A percentile compares a stretch with the other conserved stretches of the same genome.
Conservation (phyloP, 345 rosid genomes). For the Aethionema arabicum region DNA sequence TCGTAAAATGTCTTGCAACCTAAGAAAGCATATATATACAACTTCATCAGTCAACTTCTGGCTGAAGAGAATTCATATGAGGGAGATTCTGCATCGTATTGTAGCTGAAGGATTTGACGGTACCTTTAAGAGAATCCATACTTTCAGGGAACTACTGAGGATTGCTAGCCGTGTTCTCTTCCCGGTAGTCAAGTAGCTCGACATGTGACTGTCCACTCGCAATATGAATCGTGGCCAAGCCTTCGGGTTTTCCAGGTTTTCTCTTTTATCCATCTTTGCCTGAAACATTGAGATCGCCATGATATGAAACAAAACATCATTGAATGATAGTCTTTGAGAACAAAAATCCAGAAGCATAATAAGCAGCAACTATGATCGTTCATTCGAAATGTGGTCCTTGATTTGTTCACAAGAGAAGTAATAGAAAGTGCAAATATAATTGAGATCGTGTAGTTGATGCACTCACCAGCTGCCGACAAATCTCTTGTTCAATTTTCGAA, state of each 20-base stretch:
- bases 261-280: slow-evolving; percentile 63
- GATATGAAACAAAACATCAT: slow-evolving; percentile 13
- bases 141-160: slow-evolving; percentile 91
- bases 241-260: slow-evolving; percentile 68
- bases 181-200: slow-evolving; percentile 76
- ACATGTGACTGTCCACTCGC: slow-evolving; percentile 87
- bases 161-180: slow-evolving; percentile 78
- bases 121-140: slow-evolving; percentile 94
- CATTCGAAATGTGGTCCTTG: not conserved
- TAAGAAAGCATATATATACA: slow-evolving; percentile 32
- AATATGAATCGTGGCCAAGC: slow-evolving; percentile 85
- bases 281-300: slow-evolving; percentile 29
- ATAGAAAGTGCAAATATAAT: not conserved
- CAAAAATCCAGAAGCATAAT: not conserved
- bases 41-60: slow-evolving; percentile 7
- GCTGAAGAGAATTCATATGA: not conserved
- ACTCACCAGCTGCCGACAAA: slow-evolving; percentile 83
- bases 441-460: not conserved
- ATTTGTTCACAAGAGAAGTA: slow-evolving; percentile 18
- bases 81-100: slow-evolving; percentile 10
- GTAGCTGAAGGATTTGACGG: not conserved
- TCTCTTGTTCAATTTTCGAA: slow-evolving; percentile 94
- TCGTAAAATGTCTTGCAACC: slow-evolving; percentile 82
- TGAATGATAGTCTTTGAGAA: not conserved
- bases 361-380: not conserved